Conservation (phyloP, 345 rosid genomes). For the Aethionema arabicum region DNA sequence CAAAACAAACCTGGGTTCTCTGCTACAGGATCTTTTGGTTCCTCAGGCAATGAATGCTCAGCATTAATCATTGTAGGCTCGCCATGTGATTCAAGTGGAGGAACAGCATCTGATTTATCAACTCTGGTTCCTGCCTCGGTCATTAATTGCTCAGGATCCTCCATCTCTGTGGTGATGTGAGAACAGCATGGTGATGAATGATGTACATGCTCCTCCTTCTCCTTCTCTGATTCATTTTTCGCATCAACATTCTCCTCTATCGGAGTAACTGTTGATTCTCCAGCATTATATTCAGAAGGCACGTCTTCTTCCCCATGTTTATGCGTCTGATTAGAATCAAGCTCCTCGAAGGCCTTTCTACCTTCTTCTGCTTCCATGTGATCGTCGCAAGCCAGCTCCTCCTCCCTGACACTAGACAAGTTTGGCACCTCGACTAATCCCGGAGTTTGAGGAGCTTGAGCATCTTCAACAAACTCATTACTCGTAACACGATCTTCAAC, state of each 20-base stretch:
- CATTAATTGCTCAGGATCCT: conserved; percentile 39
- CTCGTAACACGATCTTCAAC: conserved; percentile 43
- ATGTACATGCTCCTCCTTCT: conserved; percentile 42
- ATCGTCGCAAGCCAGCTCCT: conserved; percentile 62
- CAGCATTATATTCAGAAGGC: conserved; percentile 37
- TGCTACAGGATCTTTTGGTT: conserved; percentile 31
- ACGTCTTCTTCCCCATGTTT: conserved; percentile 34
- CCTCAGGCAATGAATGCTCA: conserved; percentile 43
- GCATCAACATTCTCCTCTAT: conserved; percentile 34
- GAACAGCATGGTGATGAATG: conserved; percentile 49
- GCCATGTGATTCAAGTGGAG: conserved; percentile 36
- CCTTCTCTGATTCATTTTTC: conserved; percentile 40
- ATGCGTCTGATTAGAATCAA: conserved; percentile 35
- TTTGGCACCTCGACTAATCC: conserved; percentile 78
- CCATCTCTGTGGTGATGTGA: conserved; percentile 45
- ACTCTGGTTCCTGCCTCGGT: conserved; percentile 34
- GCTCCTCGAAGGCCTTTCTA: conserved; percentile 37
- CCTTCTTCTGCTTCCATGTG: conserved; percentile 52
- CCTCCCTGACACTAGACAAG: conserved; percentile 61
- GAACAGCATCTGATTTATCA: conserved; percentile 34
- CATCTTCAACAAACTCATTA: conserved; percentile 61
- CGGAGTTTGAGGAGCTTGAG: conserved; percentile 93
- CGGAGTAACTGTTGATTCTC: conserved; percentile 33
- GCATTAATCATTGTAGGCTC: conserved; percentile 32
- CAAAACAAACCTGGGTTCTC: conserved; percentile 29